Evolutionary conservation across 805 yeast genomes (phyloP).

Genomic region (Myxozyma nipponensis): DNA sequence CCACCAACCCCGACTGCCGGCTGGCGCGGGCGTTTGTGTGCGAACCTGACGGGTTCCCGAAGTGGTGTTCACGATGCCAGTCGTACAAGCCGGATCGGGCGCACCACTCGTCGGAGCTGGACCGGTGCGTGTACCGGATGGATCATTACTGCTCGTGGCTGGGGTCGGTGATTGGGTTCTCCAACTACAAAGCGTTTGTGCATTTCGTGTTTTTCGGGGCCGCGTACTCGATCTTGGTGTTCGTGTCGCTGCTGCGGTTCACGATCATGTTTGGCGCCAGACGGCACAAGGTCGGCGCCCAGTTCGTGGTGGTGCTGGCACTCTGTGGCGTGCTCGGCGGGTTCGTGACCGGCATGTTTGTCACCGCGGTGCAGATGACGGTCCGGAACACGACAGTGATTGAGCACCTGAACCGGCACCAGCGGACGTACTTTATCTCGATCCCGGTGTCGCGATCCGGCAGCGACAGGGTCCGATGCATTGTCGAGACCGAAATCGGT

Average conservation of each 20-base stretch:
- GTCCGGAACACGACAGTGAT: slow-evolving; percentile 17
- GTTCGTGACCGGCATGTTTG: not conserved
- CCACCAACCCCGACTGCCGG: slow-evolving; percentile 25
- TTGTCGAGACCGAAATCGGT: slow-evolving; percentile 18
- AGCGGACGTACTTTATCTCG: slow-evolving; percentile 8
- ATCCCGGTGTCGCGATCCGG: not conserved
- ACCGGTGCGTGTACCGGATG: slow-evolving; percentile 62
- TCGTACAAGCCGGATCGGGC: slow-evolving; percentile 63
- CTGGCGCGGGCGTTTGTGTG: slow-evolving; percentile 64
- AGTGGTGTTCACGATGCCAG: slow-evolving; percentile 67
- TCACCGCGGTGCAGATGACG: not conserved
- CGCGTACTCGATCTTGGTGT: slow-evolving; percentile 10
- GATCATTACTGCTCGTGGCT: slow-evolving; percentile 79
- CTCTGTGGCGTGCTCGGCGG: slow-evolving; percentile 3
- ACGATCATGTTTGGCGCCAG: slow-evolving; percentile 8
- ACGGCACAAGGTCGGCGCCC: slow-evolving; percentile 17
- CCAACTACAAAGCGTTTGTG: slow-evolving; percentile 58
- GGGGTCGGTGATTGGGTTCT: slow-evolving; percentile 65
- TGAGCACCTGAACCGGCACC: slow-evolving; percentile 15
- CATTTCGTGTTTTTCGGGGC: slow-evolving; percentile 38
- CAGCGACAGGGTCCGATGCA: not conserved
- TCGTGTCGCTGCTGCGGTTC: slow-evolving; percentile 17
- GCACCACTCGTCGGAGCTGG: slow-evolving; percentile 60
- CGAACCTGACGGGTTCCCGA: slow-evolving; percentile 69
- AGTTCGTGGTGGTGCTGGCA: slow-evolving; percentile 19